Conservation (phyloP, 116 monocot species). For the Posidonia oceanica region DNA sequence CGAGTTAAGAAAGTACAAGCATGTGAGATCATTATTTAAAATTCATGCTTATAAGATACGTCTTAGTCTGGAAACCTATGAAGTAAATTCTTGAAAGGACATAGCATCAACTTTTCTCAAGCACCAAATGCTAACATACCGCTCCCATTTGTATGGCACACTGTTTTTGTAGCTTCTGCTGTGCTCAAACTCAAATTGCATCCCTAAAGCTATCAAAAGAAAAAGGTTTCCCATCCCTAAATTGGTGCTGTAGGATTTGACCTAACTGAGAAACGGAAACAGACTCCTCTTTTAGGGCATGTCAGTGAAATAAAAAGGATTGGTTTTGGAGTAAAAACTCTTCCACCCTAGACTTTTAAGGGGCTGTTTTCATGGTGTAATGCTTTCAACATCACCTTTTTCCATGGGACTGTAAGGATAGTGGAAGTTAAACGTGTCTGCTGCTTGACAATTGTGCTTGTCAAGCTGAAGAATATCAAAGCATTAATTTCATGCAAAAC, state of each 20-base stretch:
- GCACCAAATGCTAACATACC: too few species aligned
- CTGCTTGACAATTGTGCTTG: not conserved
- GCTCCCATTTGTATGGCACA: too few species aligned
- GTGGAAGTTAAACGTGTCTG: not conserved
- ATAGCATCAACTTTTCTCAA: too few species aligned
- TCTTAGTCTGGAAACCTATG: too few species aligned
- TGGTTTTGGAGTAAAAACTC: not conserved
- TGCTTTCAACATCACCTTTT: conserved; percentile 1
- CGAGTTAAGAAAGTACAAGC: too few species aligned
- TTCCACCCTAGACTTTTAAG: not conserved
- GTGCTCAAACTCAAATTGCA: not conserved
- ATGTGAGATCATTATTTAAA: too few species aligned
- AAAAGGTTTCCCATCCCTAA: not conserved
- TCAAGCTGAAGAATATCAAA: not conserved
- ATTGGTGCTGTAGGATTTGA: not conserved
- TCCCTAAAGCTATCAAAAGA: not conserved
- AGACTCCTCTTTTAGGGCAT: not conserved
- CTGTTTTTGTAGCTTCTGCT: too few species aligned
- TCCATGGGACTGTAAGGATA: not conserved
- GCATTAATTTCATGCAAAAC: not conserved
- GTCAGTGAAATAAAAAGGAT: not conserved
- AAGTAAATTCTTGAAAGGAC: too few species aligned
- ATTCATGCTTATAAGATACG: too few species aligned
- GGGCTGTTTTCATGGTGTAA: not conserved
- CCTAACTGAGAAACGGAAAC: not conserved